Base-by-base conservation (phyloP, 2,329 filamentous ascomycete species). In the Chaetothyriales sp. region DNA sequence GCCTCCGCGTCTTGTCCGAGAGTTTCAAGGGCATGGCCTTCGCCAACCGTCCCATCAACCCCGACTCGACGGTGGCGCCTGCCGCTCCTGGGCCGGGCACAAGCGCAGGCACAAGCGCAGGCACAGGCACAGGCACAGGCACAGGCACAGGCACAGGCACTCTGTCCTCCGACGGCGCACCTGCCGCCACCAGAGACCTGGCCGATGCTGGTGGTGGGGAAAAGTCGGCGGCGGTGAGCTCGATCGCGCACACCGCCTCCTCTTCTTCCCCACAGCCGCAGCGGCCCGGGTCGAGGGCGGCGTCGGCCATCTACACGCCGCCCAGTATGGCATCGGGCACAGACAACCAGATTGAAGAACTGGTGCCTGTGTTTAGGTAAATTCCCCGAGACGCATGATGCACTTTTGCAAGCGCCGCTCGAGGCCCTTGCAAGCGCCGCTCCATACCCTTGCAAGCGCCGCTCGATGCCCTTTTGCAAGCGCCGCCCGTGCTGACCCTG, bases 311-410 rank as follows among this genome's bases (percentile, higher is more conserved):
- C 9, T 62, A 57, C 45, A 54, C 53, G 19, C 87, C 89, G 64
- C 85, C 85, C 64, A 71, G 89, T 67, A 89, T 94, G 83, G 86
- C 94, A 63, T 77, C 92, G 58, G 81, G 80, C 64, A 77, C 83
- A 60, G 88, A 95, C 65, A 94, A 87, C 28, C 81, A 61, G 19
- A 54, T 92, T 56, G 89, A 92, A 40, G 92, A 98, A 74, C 76
- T 98, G 56, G 85, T 89, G 70, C 90, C 89, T 58, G 89, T 97
- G 63, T 97, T 97, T 69, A 86, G 81, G 55, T 58, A 50, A 18
- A 1, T 6, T 22, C 25, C 20, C 22, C 20, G 4, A 10, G 10
- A 40, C 10, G 33, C 10, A 5, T 40, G 8, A 5, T 5, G 8
- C 13, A n/a, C 9, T 18, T 46, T n/a, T 15, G 4, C n/a, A n/a